Percentiles rank a stretch among this genome's conserved stretches.
Conservation (phyloP, 148 eudicot genomes). For the Limonium bicolor region DNA sequence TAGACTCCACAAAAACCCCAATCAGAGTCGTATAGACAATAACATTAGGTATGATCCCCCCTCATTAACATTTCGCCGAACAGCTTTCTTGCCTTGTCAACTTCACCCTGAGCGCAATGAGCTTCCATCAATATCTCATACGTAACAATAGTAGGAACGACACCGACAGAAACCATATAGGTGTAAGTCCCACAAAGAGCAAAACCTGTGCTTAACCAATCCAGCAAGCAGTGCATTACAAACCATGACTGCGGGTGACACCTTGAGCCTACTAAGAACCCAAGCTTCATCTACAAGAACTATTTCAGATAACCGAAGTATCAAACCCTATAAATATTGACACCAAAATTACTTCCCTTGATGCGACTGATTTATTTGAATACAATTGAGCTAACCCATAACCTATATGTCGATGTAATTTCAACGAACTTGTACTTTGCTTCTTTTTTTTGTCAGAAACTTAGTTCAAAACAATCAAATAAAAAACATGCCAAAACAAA, state of each 20-base stretch:
- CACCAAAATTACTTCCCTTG: no score
- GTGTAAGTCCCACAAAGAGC: conserved; percentile 43
- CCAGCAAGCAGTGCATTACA: conserved; percentile 60
- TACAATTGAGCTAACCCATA: no score
- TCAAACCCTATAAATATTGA: no score
- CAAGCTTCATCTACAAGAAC: conserved; percentile 73
- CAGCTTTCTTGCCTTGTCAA: conserved; percentile 24
- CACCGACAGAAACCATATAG: conserved; percentile 29
- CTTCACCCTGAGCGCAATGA: conserved; percentile 35
- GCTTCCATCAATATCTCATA: conserved; percentile 66
- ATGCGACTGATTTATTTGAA: no score
- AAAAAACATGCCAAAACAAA: no score
- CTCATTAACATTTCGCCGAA: conserved; percentile 52
- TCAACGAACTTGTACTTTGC: no score
- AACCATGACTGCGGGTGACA: conserved; percentile 42
- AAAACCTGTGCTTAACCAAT: conserved; percentile 36
- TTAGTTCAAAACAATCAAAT: no score
- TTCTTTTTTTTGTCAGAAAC: no score
- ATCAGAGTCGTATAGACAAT: conserved; percentile 59
- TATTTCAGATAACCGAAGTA: conserved; percentile 44
- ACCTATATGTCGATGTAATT: no score
- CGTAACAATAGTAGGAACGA: conserved; percentile 35
- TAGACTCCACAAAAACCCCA: conserved; percentile 40
- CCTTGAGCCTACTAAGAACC: conserved; percentile 38
- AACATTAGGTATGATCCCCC: conserved; percentile 38